Percentiles rank a stretch among this genome's conserved stretches.
Evolutionary conservation across 345 rosid species (phyloP).

Genomic region (Eucalyptus erythrocorys): DNA sequence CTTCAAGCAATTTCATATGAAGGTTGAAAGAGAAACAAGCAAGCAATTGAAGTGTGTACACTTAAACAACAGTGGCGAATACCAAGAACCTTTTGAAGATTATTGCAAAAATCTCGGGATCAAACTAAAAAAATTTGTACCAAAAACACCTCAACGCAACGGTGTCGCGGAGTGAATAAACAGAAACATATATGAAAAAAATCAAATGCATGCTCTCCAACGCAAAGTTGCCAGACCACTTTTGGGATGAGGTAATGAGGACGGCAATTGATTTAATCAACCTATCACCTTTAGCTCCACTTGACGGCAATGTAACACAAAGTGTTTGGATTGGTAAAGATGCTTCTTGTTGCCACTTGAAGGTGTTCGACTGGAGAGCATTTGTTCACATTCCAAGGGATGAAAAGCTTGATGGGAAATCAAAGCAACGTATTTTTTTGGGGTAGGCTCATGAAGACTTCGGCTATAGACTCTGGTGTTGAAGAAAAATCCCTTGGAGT

Average conservation of each 20-base stretch:
- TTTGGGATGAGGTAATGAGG: neutral
- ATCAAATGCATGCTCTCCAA: neutral
- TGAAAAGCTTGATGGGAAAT: neutral
- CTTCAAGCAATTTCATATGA: neutral
- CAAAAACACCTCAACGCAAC: neutral
- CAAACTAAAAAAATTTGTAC: neutral
- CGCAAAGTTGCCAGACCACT: neutral
- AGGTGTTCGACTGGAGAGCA: fast-evolving
- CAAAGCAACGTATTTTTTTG: neutral
- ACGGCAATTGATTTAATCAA: neutral
- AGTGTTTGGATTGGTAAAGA: neutral
- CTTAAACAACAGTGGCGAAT: neutral
- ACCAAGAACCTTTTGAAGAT: neutral
- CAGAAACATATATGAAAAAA: neutral
- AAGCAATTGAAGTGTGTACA: neutral
- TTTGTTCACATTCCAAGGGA: neutral
- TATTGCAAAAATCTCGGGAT: neutral
- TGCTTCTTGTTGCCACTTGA: neutral
- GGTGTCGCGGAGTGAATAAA: neutral
- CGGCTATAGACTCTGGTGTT: fast-evolving
- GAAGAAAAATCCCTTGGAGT: no score
- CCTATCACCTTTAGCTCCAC: neutral
- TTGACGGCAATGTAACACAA: neutral
- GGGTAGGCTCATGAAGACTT: neutral
- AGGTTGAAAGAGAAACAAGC: neutral